Percentiles rank a stretch among this genome's conserved stretches.
Evolutionary conservation across 352 stramenopile species (phyloP).

Genomic region (Thalassiosira sp.): DNA sequence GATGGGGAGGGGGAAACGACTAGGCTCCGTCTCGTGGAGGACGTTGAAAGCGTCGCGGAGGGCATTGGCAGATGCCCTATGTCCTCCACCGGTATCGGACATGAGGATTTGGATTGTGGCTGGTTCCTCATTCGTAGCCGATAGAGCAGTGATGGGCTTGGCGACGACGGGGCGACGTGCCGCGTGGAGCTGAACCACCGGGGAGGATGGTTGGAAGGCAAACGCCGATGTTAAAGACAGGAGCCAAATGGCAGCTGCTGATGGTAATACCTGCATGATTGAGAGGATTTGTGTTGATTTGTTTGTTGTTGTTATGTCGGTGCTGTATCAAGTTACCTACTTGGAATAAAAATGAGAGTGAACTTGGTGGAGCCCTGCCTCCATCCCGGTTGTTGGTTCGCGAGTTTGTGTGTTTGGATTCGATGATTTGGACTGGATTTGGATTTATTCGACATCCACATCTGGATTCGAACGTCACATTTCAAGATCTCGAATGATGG

Average conservation of each 20-base stretch:
- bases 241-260: slow-evolving; percentile 9
- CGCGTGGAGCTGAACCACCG: too few species aligned
- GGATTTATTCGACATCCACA: too few species aligned
- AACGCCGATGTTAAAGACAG: slow-evolving; percentile 3
- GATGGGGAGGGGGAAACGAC: slow-evolving; percentile 46
- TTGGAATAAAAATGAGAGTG: too few species aligned
- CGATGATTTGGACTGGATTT: too few species aligned
- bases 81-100: slow-evolving; percentile 86
- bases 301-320: too few species aligned
- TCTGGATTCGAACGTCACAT: too few species aligned
- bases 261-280: background rate
- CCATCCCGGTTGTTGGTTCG: too few species aligned
- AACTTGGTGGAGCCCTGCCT: too few species aligned
- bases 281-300: too few species aligned
- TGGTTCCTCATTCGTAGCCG: slow-evolving; percentile 18
- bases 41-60: slow-evolving; percentile 83
- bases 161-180: background rate
- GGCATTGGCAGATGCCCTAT: slow-evolving; percentile 86
- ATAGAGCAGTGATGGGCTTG: background rate
- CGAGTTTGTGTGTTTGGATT: too few species aligned
- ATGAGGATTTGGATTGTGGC: slow-evolving; percentile 84
- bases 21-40: slow-evolving; percentile 71
- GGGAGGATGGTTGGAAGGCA: slow-evolving; percentile 16
- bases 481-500: too few species aligned
- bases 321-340: too few species aligned